Evolutionary conservation across 176 grass and related monocot species (phyloP), one percentile per base, ranked within the genome.

Genomic region (Aegilops longissima): DNA sequence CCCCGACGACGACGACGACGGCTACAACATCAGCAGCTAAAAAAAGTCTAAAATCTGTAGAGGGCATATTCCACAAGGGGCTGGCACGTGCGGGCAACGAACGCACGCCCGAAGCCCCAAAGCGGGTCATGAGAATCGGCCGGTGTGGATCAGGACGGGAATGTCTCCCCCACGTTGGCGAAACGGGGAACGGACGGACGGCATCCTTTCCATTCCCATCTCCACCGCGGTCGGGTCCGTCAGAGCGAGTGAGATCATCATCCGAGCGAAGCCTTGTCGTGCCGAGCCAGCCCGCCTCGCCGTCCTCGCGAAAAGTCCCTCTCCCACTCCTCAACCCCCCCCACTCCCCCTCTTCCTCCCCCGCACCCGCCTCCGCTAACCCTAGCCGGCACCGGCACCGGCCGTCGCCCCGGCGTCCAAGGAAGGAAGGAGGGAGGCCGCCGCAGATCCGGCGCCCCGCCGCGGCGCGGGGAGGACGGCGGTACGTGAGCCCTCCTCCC

Each of bases 351-450:
- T 44, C 34, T 2, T 72, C 69, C 35, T 35, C 66, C 21, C 69
- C 73, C 42, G 3, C 17, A 77, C 9, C 25, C 47, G 5, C 74
- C 73, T 76, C 74, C 47, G 47, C 74, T 77, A 77, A 77, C 74
- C 74, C 74, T 77, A 77, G 74, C 29, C 8, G 44, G 40, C 36
- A 9, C 34, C 67, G 31, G 13, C 24, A 9, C 34, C 67, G 31
- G 13, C 24, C 30, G 12, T 25, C 71, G 42, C 71, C 71, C 72
- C 40, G 31, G 33, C 16, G 29, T 12, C 36, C 36, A 24, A 4
- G 3, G 20, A 38, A 42, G 18, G 33, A 12, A 27, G 27, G 27
- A 27, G 27, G 27, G 27, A 8, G n/a, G 7, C n/a, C 73, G 42
- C 6, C 23, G 42, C 42, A 47, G 42, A 42, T 49, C 24, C n/a